These are phyloP conservation scores for Cutaneotrichosporon sp. DNA, from an alignment of 1,284 basidiomycete genomes.

Conservation along the genomic window DNA sequence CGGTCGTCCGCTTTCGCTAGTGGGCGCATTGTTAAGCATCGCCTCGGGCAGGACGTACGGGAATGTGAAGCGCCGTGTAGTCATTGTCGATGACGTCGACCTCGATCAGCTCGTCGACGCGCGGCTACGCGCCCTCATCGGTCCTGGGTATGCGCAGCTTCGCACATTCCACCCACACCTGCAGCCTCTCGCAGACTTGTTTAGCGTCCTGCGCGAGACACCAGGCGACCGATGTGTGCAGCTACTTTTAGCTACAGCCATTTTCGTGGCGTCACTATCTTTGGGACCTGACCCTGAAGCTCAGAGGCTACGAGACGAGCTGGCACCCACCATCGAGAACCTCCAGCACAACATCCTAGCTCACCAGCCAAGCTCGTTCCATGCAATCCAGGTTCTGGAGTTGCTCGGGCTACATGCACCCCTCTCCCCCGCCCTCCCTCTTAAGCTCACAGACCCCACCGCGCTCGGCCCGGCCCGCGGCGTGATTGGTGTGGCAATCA, in stretches of 20 bases:
- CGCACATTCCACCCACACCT: slow-evolving; percentile 45
- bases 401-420: slow-evolving; percentile 40
- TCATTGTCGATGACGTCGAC: slow-evolving; percentile 34
- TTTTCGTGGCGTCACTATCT: slow-evolving; percentile 37
- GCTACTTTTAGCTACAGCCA: slow-evolving; percentile 32
- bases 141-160: slow-evolving; percentile 37
- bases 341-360: slow-evolving; percentile 36
- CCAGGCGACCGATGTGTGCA: slow-evolving; percentile 19
- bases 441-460: slow-evolving; percentile 33
- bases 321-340: slow-evolving; percentile 21
- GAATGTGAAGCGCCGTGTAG: slow-evolving; percentile 17
- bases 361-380: slow-evolving; percentile 34
- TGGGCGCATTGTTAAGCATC: slow-evolving; percentile 40
- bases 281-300: slow-evolving; percentile 27
- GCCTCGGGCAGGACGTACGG: slow-evolving; percentile 34
- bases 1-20: slow-evolving; percentile 40
- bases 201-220: slow-evolving; percentile 19
- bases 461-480: slow-evolving; percentile 39
- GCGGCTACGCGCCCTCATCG: slow-evolving; percentile 27
- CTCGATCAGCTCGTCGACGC: slow-evolving; percentile 32
- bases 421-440: slow-evolving; percentile 38
- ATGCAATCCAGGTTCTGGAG: slow-evolving; percentile 42
- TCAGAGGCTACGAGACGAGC: slow-evolving; percentile 20
- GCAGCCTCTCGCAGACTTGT: slow-evolving; percentile 33
- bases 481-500: slow-evolving; percentile 18